Percentiles rank a stretch among this genome's conserved stretches.
phyloP scores from a whole-genome alignment of 2,329 filamentous ascomycete genomes.

The Fonsecaea erecta region DNA sequence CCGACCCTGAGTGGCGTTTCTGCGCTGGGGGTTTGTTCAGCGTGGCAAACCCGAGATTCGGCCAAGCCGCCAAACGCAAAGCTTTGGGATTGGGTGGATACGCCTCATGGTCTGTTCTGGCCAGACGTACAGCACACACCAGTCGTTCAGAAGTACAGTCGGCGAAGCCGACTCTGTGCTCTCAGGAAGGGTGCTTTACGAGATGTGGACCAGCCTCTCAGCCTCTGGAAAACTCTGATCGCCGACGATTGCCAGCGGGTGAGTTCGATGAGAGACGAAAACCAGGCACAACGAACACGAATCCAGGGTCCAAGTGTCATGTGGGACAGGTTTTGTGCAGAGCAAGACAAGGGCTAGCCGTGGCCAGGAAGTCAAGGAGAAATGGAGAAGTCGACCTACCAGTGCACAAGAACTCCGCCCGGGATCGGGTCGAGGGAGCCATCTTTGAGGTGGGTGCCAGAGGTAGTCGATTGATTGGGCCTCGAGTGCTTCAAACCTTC shows the following conservation, averaged over 20 bases:
- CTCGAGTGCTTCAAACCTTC: slow-evolving; percentile 62
- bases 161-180: slow-evolving; percentile 11
- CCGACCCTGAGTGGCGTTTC: slow-evolving; percentile 9
- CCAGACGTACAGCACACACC: background rate
- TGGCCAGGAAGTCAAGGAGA: slow-evolving; percentile 5
- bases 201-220: background rate
- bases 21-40: slow-evolving; percentile 3
- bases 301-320: background rate
- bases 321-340: background rate
- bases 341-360: background rate
- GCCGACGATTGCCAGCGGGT: background rate
- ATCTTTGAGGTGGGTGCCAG: slow-evolving; percentile 1
- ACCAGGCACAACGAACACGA: slow-evolving; percentile 6
- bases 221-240: background rate
- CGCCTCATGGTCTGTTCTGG: background rate
- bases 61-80: background rate
- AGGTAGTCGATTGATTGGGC: background rate
- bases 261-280: background rate
- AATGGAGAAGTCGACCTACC: slow-evolving; percentile 57
- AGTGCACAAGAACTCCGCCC: slow-evolving; percentile 69
- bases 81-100: background rate
- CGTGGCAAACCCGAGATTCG: slow-evolving; percentile 13
- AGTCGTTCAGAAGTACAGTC: slow-evolving; percentile 11
- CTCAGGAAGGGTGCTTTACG: background rate
- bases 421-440: slow-evolving; percentile 15